Percentiles rank a stretch among this genome's conserved stretches.
Conservation (phyloP, 1,139 yeast genomes). For the Debaryomyces robertsiae region DNA sequence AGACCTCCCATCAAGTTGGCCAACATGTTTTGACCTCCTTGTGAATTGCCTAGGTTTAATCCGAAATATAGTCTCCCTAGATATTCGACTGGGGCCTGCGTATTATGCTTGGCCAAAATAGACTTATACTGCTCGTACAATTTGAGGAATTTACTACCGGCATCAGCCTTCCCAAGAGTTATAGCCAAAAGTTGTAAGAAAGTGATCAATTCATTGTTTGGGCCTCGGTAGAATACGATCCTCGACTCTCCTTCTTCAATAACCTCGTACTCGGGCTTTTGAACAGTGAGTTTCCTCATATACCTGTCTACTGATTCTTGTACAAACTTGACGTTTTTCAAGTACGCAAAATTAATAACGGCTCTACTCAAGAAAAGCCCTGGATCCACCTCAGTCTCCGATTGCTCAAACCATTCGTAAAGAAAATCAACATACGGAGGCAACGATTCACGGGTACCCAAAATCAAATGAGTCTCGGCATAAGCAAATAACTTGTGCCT, state of each 20-base stretch:
- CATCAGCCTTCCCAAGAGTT: slow-evolving; percentile 60
- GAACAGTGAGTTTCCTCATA: slow-evolving; percentile 27
- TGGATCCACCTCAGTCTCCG: slow-evolving; percentile 34
- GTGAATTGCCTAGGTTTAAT: slow-evolving; percentile 52
- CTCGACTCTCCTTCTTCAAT: slow-evolving; percentile 19
- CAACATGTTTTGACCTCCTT: slow-evolving; percentile 64
- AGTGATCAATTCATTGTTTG: slow-evolving; percentile 49
- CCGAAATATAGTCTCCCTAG: slow-evolving; percentile 47
- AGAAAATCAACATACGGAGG: slow-evolving; percentile 55
- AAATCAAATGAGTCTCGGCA: slow-evolving; percentile 60
- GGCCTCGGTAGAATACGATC: slow-evolving; percentile 24
- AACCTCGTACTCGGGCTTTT: slow-evolving; percentile 16
- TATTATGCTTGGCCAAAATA: slow-evolving; percentile 31
- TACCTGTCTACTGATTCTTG: slow-evolving; percentile 46
- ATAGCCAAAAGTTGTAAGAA: slow-evolving; percentile 68
- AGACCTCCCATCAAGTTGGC: slow-evolving; percentile 88
- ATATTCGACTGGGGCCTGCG: slow-evolving; percentile 48
- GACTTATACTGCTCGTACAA: slow-evolving; percentile 50
- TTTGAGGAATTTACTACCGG: slow-evolving; percentile 54
- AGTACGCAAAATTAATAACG: slow-evolving; percentile 67
- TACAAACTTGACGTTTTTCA: slow-evolving; percentile 64
- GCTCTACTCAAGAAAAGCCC: slow-evolving; percentile 63
- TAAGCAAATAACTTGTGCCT: slow-evolving; percentile 39
- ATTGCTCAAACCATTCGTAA: slow-evolving; percentile 56
- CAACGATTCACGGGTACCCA: slow-evolving; percentile 67